Base-by-base conservation (phyloP, 805 yeast genomes). In the Wickerhamiella kurtzmanii region DNA sequence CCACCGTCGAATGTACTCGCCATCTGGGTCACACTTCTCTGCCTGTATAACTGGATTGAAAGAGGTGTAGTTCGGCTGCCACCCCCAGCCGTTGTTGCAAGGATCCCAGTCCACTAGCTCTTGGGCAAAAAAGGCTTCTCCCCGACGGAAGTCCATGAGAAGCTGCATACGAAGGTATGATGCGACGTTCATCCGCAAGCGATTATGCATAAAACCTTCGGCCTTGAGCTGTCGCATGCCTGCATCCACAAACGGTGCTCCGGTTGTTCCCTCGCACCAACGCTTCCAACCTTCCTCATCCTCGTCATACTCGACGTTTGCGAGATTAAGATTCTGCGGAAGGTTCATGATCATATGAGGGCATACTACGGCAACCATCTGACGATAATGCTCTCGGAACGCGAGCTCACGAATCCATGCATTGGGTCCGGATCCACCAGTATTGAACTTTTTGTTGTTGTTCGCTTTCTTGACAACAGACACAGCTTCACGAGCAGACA, bases 41-140 rank as follows among this genome's bases (percentile, higher is more conserved):
- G 73, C 68, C 51, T 76, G 80, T 2, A 70, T 53, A 51, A 64
- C 67, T 19, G 77, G 76, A 52, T 76, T 75, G 57, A 76, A 72
- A 4, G 74, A 70, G 19, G 79, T 63, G 56, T 74, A 75, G 63
- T 71, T 75, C 2, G 80, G 80, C 54, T 75, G 79, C 81, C 80
- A 76, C 1, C 80, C 80, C 5, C 76, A 78, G 41, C 69, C 67
- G 56, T 76, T 76, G 38, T 76, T 72, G 25, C 75, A 67, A 50
- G 73, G 66, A 55, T 76, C 81, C 21, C 71, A 71, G 56, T 76
- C 80, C 1, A 74, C 57, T 42, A 76, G 61, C 47, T 67, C 66
- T 51, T 66, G 64, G 55, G 71, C 65, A 55, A 76, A 76, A 64
- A 69, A 75, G 35, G 63, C 59, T 52, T 74, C 76, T 0, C 81